Base-by-base conservation (phyloP, 768 basidiomycete species). In the Lactarius deliciosus region DNA sequence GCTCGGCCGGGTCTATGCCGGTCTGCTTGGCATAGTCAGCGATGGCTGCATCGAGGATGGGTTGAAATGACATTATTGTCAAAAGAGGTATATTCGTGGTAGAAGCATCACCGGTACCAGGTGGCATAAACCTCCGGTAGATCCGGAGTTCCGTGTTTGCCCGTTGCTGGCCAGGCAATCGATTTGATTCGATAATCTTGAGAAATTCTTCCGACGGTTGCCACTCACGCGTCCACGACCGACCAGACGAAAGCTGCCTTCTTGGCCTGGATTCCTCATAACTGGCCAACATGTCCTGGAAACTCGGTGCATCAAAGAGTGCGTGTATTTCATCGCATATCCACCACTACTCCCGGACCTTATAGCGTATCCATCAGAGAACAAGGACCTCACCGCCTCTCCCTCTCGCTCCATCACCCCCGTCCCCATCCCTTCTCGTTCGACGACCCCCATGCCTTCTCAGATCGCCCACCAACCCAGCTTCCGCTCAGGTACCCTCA, bases 401-500 rank as follows among this genome's bases (percentile, higher is more conserved):
- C 78, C 85, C 74, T 92, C 91, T 38, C 82, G 90, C 79, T 92
- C 91, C 61, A 86, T 85, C 60, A 93, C 91, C 32, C 91, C 91
- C 61, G 86, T 92, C 69, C 88, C 89, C 28, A 59, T 64, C 6
- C 69, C 67, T 7, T 93, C 91, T 15, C 83, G 91, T 30, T 88
- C 91, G n/a, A 84, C 85, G 5, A 92, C 91, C 0, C 91, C 92
- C 25, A 89, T 84, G 73, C 79, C 77, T 6, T 67, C 73, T 28
- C 73, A 77, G 68, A 60, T 69, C 55, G 72, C 61, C 38, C 66
- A 71, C 32, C 75, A 76, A 68, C 69, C 73, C 54, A 77, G 89
- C 75, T 90, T 91, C 71, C 85, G 92, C 77, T 90, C 86, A 55
- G 96, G 96, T 59, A 88, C 96, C 84, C 87, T 98, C 72, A 96